Conservation (phyloP, 805 yeast genomes). For the Kazachstania bromeliacearum region DNA sequence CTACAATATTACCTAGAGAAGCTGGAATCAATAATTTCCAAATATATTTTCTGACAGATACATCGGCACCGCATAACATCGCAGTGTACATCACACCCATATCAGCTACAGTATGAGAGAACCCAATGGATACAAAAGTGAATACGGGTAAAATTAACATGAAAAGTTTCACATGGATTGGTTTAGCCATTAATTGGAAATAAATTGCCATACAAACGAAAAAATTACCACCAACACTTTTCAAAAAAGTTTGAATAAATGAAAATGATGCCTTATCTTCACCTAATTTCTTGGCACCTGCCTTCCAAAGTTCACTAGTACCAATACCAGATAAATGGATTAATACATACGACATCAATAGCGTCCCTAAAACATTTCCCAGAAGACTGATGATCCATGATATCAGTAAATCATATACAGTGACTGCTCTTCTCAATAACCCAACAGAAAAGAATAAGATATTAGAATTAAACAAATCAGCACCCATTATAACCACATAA, state of each 20-base stretch:
- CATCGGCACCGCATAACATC: slow-evolving; percentile 53
- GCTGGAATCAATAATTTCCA: slow-evolving; percentile 72
- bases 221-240: slow-evolving; percentile 69
- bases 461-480: slow-evolving; percentile 68
- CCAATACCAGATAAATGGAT: slow-evolving; percentile 49
- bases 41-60: slow-evolving; percentile 52
- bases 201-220: slow-evolving; percentile 68
- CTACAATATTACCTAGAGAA: slow-evolving; percentile 64
- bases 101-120: slow-evolving; percentile 75
- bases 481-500: slow-evolving; percentile 66
- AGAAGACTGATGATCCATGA: slow-evolving; percentile 63
- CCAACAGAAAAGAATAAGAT: slow-evolving; percentile 65
- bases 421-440: slow-evolving; percentile 58
- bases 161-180: slow-evolving; percentile 62
- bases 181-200: slow-evolving; percentile 69
- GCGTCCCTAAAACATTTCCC: slow-evolving; percentile 52
- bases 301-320: slow-evolving; percentile 31
- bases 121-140: slow-evolving; percentile 71
- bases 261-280: slow-evolving; percentile 37
- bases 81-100: slow-evolving; percentile 64
- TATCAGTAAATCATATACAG: slow-evolving; percentile 48
- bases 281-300: slow-evolving; percentile 40
- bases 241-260: slow-evolving; percentile 58
- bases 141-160: slow-evolving; percentile 61
- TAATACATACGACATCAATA: slow-evolving; percentile 58